phyloP scores from a whole-genome alignment of 169 alveolate genomes.

The Eimeria necatrix region DNA sequence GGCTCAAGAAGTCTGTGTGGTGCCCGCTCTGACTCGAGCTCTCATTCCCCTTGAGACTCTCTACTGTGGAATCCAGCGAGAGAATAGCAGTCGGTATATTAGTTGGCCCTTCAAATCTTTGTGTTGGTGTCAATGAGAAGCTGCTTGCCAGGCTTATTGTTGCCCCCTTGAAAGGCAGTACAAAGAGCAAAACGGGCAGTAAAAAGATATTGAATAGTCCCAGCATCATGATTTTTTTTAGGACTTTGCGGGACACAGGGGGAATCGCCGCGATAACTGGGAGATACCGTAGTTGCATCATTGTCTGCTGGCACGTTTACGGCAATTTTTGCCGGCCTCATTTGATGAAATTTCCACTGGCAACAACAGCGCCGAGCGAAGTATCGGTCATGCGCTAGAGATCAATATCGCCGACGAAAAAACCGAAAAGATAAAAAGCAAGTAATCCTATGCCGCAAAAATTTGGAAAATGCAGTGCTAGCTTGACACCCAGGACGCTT shows the following conservation, averaged over 20 bases:
- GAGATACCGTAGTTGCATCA: constrained; percentile 46
- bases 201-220: constrained; percentile 33
- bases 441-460: too few relatives aligned
- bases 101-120: neutral
- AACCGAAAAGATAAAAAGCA: too few relatives aligned
- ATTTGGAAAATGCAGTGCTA: too few relatives aligned
- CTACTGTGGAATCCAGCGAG: neutral
- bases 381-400: neutral
- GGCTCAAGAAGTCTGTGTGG: neutral
- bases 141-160: neutral
- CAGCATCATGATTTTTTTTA: neutral
- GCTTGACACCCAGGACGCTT: too few relatives aligned
- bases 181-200: constrained; percentile 51
- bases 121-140: neutral
- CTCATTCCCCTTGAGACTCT: neutral
- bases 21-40: neutral
- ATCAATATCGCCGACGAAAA: too few relatives aligned
- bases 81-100: neutral
- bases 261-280: neutral
- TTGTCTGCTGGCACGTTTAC: constrained; percentile 41
- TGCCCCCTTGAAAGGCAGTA: constrained; percentile 13
- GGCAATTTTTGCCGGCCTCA: constrained; percentile 47
- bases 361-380: neutral
- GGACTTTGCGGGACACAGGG: neutral
- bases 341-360: neutral